Evolutionary conservation across 2,329 filamentous ascomycete genomes (phyloP).

Genomic region (Nemania sp.): DNA sequence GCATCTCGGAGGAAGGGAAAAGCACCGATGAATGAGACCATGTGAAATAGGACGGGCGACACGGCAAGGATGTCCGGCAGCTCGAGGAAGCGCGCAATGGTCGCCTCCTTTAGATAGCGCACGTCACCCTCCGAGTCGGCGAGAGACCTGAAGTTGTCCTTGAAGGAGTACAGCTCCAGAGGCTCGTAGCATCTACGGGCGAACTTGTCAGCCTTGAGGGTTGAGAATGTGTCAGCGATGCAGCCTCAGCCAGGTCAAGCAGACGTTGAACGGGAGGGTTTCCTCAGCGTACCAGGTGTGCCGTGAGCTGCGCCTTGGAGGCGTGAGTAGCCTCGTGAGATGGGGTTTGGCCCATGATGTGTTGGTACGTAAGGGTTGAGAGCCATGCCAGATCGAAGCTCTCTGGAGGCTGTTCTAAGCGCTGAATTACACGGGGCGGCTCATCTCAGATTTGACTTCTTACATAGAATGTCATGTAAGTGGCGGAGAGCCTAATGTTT

Average conservation of each 20-base stretch:
- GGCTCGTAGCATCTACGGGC: conserved; percentile 72
- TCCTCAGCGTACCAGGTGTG: conserved; percentile 51
- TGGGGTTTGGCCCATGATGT: conserved; percentile 57
- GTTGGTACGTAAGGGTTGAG: conserved; percentile 10
- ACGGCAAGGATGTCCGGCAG: conserved; percentile 71
- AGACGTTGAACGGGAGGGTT: neutral
- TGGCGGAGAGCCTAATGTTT: too few relatives aligned
- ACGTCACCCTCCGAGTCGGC: conserved; percentile 67
- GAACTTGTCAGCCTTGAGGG: conserved; percentile 61
- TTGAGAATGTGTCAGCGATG: neutral
- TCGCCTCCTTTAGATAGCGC: conserved; percentile 71
- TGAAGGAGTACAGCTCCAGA: conserved; percentile 74
- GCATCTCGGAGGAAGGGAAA: conserved; percentile 75
- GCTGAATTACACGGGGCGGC: neutral
- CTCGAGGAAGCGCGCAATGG: conserved; percentile 72
- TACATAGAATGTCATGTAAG: too few relatives aligned
- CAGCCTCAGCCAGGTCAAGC: neutral
- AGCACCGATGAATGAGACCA: conserved; percentile 71
- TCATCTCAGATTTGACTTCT: too few relatives aligned
- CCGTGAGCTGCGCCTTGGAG: conserved; percentile 57
- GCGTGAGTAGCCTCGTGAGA: conserved; percentile 51
- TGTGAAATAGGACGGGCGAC: conserved; percentile 71
- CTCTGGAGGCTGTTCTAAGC: neutral
- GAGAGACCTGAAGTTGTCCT: conserved; percentile 72
- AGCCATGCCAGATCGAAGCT: conserved; percentile 34